A percentile compares a stretch with the other conserved stretches of the same genome.
Evolutionary conservation across 257 asterid species (phyloP).

Genomic region (Solanum appendiculatum): DNA sequence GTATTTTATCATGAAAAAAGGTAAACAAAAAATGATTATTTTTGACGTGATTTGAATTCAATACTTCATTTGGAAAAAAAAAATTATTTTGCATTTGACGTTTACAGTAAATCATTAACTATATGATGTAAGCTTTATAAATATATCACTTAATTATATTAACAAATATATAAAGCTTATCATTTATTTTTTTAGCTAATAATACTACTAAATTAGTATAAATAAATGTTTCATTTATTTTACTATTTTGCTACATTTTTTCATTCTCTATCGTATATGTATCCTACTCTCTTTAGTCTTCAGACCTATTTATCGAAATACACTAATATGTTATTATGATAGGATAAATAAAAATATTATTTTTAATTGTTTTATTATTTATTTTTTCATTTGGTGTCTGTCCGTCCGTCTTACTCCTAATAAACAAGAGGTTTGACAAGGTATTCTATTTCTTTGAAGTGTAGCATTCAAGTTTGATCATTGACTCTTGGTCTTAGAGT

Average conservation of each 20-base stretch:
- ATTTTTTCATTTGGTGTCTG: too few relatives aligned
- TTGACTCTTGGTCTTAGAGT: not conserved
- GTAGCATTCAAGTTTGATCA: not conserved
- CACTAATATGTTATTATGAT: rapidly evolving
- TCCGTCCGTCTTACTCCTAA: too few relatives aligned
- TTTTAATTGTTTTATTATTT: too few relatives aligned
- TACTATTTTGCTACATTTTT: not conserved
- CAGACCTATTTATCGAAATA: not conserved
- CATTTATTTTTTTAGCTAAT: not conserved
- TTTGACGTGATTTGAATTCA: not conserved
- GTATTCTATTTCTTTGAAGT: not conserved
- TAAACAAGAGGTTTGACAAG: not conserved
- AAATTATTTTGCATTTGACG: not conserved
- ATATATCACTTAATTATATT: not conserved
- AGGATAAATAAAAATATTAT: not conserved
- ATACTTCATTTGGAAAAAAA: not conserved
- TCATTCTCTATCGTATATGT: not conserved
- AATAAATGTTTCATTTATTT: not conserved
- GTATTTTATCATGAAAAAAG: not conserved
- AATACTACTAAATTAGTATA: not conserved
- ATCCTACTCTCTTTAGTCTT: rapidly evolving
- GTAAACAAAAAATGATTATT: not conserved
- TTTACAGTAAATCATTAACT: not conserved
- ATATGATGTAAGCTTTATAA: not conserved
- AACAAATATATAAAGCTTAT: not conserved